Percentiles rank a stretch among this genome's conserved stretches.
Conservation (phyloP, 805 yeast species). For the Wickerhamiella australiensis region DNA sequence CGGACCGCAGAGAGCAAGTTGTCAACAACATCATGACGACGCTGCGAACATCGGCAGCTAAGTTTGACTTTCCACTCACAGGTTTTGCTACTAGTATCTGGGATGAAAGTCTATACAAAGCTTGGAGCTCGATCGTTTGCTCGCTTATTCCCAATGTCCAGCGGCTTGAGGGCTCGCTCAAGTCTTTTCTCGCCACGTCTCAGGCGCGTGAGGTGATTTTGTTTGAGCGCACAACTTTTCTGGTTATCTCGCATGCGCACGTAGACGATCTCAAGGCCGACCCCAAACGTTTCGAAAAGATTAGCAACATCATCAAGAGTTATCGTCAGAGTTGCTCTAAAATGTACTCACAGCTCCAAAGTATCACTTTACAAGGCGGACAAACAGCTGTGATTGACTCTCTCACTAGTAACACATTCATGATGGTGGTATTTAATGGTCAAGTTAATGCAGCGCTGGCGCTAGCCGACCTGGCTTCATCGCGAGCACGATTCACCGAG, state of each 20-base stretch:
- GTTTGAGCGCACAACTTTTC: conserved; percentile 86
- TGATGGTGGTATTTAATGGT: conserved; percentile 33
- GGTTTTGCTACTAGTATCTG: conserved; percentile 95
- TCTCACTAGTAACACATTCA: conserved; percentile 33
- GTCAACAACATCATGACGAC: conserved; percentile 76
- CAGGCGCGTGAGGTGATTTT: conserved; percentile 83
- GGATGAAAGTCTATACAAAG: conserved; percentile 92
- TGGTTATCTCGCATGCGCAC: conserved; percentile 49
- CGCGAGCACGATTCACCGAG: conserved; percentile 31
- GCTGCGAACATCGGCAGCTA: conserved; percentile 59
- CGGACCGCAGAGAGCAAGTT: conserved; percentile 72
- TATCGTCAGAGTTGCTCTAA: conserved; percentile 87
- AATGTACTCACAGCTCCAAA: conserved; percentile 71
- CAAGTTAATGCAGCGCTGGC: conserved; percentile 17
- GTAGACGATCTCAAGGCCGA: conserved; percentile 37
- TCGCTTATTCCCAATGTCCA: conserved; percentile 87
- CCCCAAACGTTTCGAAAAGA: conserved; percentile 88
- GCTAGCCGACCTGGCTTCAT: conserved; percentile 28
- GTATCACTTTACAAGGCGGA: conserved; percentile 53
- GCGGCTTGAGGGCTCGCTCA: conserved; percentile 60
- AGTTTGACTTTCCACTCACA: conserved; percentile 52
- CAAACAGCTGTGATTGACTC: conserved; percentile 33
- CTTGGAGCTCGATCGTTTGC: conserved; percentile 95
- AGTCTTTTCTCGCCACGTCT: conserved; percentile 57
- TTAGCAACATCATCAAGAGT: conserved; percentile 84